Evolutionary conservation across 805 yeast species (phyloP), one percentile per base, ranked within the genome.

Genomic region (Ascoidea rubescens): DNA sequence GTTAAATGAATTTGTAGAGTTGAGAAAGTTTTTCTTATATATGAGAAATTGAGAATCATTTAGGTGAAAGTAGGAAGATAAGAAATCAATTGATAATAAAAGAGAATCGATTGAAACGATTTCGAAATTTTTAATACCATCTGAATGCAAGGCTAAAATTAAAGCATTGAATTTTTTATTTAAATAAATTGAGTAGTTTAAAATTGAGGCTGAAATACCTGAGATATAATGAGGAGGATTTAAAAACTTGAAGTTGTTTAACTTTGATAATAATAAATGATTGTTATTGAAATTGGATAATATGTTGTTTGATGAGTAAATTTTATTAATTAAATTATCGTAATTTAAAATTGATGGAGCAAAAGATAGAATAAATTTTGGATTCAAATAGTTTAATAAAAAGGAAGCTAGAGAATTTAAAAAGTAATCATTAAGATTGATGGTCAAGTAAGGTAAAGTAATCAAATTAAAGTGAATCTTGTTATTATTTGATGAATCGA

Each of bases 211-310:
- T 6, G 73, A 58, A 30, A 77, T 71, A 0, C 85, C 86, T 0
- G 84, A 77, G 31, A 82, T 64, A 51, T 75, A 75, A 61, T 78
- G 83, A 0, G 87, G 88, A 1, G 87, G 86, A 21, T 61, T 65
- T 51, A 82, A 63, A 7, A 58, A 37, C 1, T 60, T 53, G 37
- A 61, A 54, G 1, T 51, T 50, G 1, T 56, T 30, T 63, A 71
- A 51, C 56, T 59, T 5, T 17, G 59, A 52, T n/a, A 33, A 37
- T 51, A 17, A 57, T 56, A 6, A 63, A 55, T 52, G 60, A 60
- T 14, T 5, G 59, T 52, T 16, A 56, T 48, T n/a, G 57, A 42
- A 14, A 50, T 52, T 48, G 47, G 46, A 21, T 43, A 33, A 47
- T 7, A n/a, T 42, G 30, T 6, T 28, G 17, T 16, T 31, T 43